Evolutionary conservation across 371 early-diverging fungal genomes (phyloP), one percentile per base, ranked within the genome.

Genomic region (Mucor irregularis): DNA sequence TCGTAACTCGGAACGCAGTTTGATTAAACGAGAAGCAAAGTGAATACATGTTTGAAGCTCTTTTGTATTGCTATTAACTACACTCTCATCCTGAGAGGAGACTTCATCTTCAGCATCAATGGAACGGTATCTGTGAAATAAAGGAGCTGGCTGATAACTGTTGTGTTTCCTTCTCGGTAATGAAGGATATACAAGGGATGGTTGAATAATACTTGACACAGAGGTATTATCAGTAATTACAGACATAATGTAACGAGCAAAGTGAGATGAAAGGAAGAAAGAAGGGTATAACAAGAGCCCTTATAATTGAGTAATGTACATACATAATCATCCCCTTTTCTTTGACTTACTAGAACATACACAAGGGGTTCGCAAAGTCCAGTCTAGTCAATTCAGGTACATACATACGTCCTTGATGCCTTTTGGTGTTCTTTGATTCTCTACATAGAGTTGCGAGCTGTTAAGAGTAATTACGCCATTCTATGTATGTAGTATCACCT

Each of bases 311-410:
- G n/a, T n/a, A n/a, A n/a, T n/a, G n/a, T n/a, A n/a, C n/a, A n/a
- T n/a, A n/a, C n/a, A 94, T 89, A 39, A 88, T 69, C 59, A 96
- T 82, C 47, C 87, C 81, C 73, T 90, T 90, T 50, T 89, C 85
- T 6, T 74, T 74, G 47, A 96, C 94, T 63, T 92, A 88, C 78
- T 93, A 92, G 50, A 96, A 94, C 83, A 86, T 86, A n/a, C n/a
- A n/a, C n/a, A n/a, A n/a, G n/a, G n/a, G n/a, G n/a, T n/a, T n/a
- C n/a, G n/a, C n/a, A n/a, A n/a, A n/a, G n/a, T n/a, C n/a, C n/a
- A n/a, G n/a, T n/a, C n/a, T n/a, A n/a, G n/a, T n/a, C n/a, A n/a
- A n/a, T n/a, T n/a, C n/a, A n/a, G n/a, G n/a, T n/a, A n/a, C n/a
- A n/a, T n/a, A n/a, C n/a, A n/a, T n/a, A n/a, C n/a, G n/a, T n/a